Evolutionary conservation across 306 rosid genomes (phyloP).

Genomic region (Macrotyloma uniflorum): DNA sequence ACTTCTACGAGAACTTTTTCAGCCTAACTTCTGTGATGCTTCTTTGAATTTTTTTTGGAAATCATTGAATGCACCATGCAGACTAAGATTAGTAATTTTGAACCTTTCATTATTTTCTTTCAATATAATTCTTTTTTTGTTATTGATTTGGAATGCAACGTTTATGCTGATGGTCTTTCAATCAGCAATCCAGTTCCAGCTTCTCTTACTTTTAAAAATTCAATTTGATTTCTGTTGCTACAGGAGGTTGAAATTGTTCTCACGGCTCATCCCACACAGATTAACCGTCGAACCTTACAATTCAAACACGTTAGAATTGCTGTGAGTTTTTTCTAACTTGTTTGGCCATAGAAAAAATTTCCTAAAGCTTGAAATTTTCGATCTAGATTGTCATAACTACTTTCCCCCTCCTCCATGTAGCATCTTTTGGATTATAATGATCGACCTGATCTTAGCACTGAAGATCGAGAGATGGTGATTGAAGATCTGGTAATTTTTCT

Average conservation of each 20-base stretch:
- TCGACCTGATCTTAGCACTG: slow-evolving; percentile 79
- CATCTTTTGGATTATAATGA: slow-evolving; percentile 85
- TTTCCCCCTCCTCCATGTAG: slow-evolving; percentile 47
- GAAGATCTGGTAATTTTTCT: slow-evolving; percentile 85
- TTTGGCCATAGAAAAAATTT: slow-evolving; percentile 1
- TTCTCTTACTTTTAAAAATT: slow-evolving; percentile 22
- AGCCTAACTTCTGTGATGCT: background rate
- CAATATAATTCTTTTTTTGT: background rate
- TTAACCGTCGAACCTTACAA: slow-evolving; percentile 90
- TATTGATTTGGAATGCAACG: background rate
- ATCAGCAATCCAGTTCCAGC: slow-evolving; percentile 5
- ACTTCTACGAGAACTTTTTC: background rate
- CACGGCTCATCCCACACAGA: slow-evolving; percentile 98
- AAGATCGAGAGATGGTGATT: slow-evolving; percentile 86
- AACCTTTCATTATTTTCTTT: slow-evolving; percentile 5
- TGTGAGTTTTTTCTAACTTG: slow-evolving; percentile 52
- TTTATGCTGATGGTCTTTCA: slow-evolving; percentile 14
- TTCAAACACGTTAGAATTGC: slow-evolving; percentile 84
- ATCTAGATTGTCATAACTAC: slow-evolving; percentile 33
- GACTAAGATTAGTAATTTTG: background rate
- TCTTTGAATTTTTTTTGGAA: background rate
- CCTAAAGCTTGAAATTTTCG: background rate
- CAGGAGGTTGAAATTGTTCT: slow-evolving; percentile 98
- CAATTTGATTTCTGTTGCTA: slow-evolving; percentile 26
- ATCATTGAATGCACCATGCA: background rate